Percentiles rank a stretch among this genome's conserved stretches.
phyloP scores from a whole-genome alignment of 2,329 filamentous ascomycete species.

The Orbilia brochopaga region DNA sequence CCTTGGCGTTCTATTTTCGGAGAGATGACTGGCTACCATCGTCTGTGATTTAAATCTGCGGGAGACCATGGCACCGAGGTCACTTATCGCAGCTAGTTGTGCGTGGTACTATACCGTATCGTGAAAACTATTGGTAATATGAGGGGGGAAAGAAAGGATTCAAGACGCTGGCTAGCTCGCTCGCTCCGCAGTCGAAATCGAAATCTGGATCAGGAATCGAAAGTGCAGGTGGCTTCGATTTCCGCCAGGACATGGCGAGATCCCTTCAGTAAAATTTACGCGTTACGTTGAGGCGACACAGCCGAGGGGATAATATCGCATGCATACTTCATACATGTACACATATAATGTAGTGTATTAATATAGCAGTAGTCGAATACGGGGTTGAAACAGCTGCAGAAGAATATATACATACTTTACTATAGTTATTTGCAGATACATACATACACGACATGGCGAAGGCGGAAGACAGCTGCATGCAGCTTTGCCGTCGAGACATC shows the following conservation, averaged over 20 bases:
- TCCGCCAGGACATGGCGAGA: slow-evolving; percentile 35
- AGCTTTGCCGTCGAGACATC: too few species aligned
- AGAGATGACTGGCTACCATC: slow-evolving; percentile 12
- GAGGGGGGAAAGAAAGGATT: not conserved
- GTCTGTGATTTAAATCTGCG: not conserved
- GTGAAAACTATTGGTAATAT: not conserved
- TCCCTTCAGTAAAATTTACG: not conserved
- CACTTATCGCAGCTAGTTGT: too few species aligned
- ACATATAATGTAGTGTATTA: too few species aligned
- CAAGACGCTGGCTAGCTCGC: too few species aligned
- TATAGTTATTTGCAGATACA: too few species aligned
- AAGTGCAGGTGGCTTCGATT: slow-evolving; percentile 44
- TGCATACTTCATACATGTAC: too few species aligned
- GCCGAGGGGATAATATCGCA: too few species aligned
- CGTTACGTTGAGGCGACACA: too few species aligned
- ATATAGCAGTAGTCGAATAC: not conserved
- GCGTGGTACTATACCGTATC: not conserved
- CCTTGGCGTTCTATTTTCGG: slow-evolving; percentile 19
- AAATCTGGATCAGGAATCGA: slow-evolving; percentile 4
- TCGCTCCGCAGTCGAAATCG: slow-evolving; percentile 1
- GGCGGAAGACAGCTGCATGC: too few species aligned
- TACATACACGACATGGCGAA: too few species aligned
- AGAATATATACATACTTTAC: too few species aligned
- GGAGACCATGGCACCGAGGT: not conserved
- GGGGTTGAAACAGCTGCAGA: slow-evolving; percentile 6